Conservation (phyloP, 106 monocot genomes). For the Vanilla planifolia region DNA sequence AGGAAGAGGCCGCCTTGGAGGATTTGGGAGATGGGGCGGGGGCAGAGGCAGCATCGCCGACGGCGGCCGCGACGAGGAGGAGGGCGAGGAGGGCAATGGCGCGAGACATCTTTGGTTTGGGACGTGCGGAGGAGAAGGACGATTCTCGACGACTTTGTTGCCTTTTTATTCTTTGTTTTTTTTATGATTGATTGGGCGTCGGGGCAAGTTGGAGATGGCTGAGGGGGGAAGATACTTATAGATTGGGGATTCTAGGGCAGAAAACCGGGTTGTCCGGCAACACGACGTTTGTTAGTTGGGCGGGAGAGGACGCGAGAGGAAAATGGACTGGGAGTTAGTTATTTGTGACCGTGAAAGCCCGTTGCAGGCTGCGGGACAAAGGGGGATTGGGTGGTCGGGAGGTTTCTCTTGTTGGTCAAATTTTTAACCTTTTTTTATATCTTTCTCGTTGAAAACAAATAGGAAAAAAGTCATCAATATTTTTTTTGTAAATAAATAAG, state of each 20-base stretch:
- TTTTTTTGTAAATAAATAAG: not conserved
- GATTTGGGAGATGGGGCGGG: not conserved
- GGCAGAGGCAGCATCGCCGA: slow-evolving; percentile 1
- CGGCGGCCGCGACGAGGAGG: slow-evolving; percentile 8
- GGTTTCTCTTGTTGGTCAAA: not conserved
- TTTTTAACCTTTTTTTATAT: not conserved
- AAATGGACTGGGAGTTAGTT: not conserved
- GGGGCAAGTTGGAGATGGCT: not conserved
- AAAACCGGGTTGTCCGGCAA: not conserved
- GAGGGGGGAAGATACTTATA: not conserved
- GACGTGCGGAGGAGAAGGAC: not conserved
- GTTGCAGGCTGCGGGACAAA: too few relatives aligned
- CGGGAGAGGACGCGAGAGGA: not conserved
- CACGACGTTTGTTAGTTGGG: not conserved
- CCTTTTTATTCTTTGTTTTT: not conserved
- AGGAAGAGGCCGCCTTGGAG: slow-evolving; percentile 2
- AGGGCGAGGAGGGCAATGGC: not conserved
- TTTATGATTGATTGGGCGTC: not conserved
- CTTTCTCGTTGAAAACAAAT: not conserved
- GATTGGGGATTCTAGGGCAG: not conserved
- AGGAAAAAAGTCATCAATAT: not conserved
- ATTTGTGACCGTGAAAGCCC: too few relatives aligned
- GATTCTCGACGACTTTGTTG: too few relatives aligned
- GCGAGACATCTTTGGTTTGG: not conserved
- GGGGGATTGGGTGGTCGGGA: not conserved